Base-by-base conservation (phyloP, 2,329 filamentous ascomycete species). In the Aspergillus transmontanensis region DNA sequence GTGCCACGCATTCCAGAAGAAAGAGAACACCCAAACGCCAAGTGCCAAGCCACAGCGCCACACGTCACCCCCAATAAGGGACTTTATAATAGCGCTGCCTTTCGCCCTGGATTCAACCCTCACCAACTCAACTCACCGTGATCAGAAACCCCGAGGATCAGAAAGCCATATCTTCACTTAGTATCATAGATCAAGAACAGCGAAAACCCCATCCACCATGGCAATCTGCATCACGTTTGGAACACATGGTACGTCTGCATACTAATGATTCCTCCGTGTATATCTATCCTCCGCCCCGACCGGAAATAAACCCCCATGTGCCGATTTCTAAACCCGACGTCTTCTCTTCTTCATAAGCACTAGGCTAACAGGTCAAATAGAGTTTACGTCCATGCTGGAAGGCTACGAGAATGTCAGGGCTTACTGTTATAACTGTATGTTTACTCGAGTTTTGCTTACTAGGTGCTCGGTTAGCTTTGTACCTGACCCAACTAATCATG, bases 331-430 rank as follows among this genome's bases (percentile, higher is more conserved):
- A 32, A 34, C 34, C 14, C 28, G 19, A 51, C 19, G 14, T 50
- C 14, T 26, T 19, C n/a, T 26, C 11, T 9, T n/a, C 34, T 16
- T 41, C n/a, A 23, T 26, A 48, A 23, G 28, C 28, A 32, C 48
- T 51, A 21, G 56, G 58, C 62, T 58, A 60, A 66, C 39, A 36
- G 19, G 21, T 23, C 3, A 41, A 50, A 50, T 64, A 82, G 80
- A 82, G 63, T 81, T 82, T 66, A 78, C 79, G 2, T 79, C 75
- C 43, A 76, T 73, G 65, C 73, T 82, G 28, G 72, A 81, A 66
- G 80, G 79, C n/a, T 81, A 81, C 59, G 79, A 82, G 67, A 72
- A 80, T 60, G 76, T 80, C 39, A 78, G 79, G 54, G 80, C 80
- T 48, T 80, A 81, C 68, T 82, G 80, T 63, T 76, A 80, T 58